Conservation (phyloP, 192 early-diverging fungal genomes). For the Spinellus fusiger region DNA sequence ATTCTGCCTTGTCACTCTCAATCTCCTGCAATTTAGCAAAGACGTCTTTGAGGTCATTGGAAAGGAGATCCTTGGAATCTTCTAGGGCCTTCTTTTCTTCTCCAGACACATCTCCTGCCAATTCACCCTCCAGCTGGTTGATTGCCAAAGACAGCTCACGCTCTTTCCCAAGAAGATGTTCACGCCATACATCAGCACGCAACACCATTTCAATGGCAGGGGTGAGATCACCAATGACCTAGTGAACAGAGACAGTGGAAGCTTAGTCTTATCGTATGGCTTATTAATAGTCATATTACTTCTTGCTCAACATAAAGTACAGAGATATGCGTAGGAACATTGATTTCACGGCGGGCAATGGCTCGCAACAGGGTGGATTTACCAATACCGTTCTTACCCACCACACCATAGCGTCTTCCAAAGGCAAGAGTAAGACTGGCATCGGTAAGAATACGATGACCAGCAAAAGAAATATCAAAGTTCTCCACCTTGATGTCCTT, state of each 20-base stretch:
- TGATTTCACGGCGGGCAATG: slow-evolving; percentile 79
- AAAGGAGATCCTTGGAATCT: slow-evolving; percentile 46
- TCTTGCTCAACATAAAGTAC: slow-evolving; percentile 99
- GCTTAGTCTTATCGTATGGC: background rate
- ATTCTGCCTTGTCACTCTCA: slow-evolving; percentile 95
- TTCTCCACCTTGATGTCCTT: slow-evolving; percentile 97
- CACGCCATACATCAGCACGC: slow-evolving; percentile 89
- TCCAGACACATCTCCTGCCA: slow-evolving; percentile 44
- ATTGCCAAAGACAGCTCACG: slow-evolving; percentile 52
- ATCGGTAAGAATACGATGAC: slow-evolving; percentile 88
- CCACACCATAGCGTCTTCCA: slow-evolving; percentile 93
- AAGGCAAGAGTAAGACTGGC: slow-evolving; percentile 75
- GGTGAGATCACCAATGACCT: slow-evolving; percentile 90
- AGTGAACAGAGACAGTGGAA: too few species aligned
- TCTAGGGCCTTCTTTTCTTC: slow-evolving; percentile 46
- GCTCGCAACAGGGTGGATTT: slow-evolving; percentile 78
- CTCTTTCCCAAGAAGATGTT: slow-evolving; percentile 84
- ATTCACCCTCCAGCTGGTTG: slow-evolving; percentile 44
- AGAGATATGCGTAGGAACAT: slow-evolving; percentile 83
- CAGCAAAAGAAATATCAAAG: slow-evolving; percentile 95
- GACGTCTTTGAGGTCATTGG: slow-evolving; percentile 67
- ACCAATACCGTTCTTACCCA: slow-evolving; percentile 89
- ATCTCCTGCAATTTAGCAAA: slow-evolving; percentile 88
- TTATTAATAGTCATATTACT: slow-evolving; percentile 30
- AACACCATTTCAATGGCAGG: slow-evolving; percentile 84